phyloP scores from a whole-genome alignment of 805 yeast species.

The Blastobotrys peoriensis region DNA sequence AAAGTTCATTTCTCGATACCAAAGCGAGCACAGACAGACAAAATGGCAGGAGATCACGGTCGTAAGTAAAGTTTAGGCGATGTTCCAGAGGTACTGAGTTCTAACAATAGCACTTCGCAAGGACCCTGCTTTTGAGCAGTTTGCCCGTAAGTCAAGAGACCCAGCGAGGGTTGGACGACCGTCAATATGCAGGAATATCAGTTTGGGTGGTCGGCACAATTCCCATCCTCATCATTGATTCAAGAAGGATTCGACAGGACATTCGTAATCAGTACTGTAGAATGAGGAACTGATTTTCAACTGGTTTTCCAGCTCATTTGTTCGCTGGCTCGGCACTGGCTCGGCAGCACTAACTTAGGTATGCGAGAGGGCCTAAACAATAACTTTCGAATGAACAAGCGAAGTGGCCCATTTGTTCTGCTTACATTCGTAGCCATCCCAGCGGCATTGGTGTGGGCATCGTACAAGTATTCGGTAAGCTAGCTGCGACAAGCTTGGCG shows the following conservation, averaged over 20 bases:
- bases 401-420: slow-evolving; percentile 27
- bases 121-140: slow-evolving; percentile 32
- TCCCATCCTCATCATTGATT: too few relatives aligned
- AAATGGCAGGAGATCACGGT: slow-evolving; percentile 3
- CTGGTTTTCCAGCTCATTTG: too few relatives aligned
- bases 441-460: not conserved
- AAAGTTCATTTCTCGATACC: too few relatives aligned
- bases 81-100: not conserved
- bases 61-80: not conserved
- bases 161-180: not conserved
- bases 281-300: too few relatives aligned
- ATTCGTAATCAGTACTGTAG: too few relatives aligned
- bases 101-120: slow-evolving; percentile 28
- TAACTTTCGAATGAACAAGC: slow-evolving; percentile 26
- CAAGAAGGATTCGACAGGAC: too few relatives aligned
- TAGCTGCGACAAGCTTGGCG: not conserved
- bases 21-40: not conserved
- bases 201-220: too few relatives aligned
- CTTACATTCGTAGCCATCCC: slow-evolving; percentile 25
- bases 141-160: slow-evolving; percentile 18
- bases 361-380: slow-evolving; percentile 28
- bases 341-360: slow-evolving; percentile 17
- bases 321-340: too few relatives aligned
- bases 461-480: slow-evolving; percentile 4
- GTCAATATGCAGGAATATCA: too few relatives aligned